Base-by-base conservation (phyloP, 495 filamentous ascomycete genomes). In the Aspergillus leporis region DNA sequence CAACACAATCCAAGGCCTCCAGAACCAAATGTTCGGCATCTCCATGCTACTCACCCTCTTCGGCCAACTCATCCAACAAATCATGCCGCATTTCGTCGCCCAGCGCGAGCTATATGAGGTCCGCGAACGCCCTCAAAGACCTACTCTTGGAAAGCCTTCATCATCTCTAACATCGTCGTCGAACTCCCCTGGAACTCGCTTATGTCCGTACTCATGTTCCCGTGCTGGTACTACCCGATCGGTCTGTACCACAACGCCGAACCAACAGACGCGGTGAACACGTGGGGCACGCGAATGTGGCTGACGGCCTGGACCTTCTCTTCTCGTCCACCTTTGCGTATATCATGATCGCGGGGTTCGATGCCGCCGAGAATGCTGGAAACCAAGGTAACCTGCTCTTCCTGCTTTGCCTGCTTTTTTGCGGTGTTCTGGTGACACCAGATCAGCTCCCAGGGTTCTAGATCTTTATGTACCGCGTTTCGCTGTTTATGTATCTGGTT, bases 1-100 rank as follows among this genome's bases (percentile, higher is more conserved):
- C 38, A 88, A 85, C 69, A 79, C 81, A 1, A 74, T 85, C 9
- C 88, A 93, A 67, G 91, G 90, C 34, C 81, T 93, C 4, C 89
- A 92, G 65, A 93, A 93, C 64, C 88, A 91, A 66, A 86, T 92
- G 71, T 93, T 93, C 64, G 75, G 84, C 63, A 85, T 94, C 71
- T 93, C 94, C 78, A 83, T 91, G 75, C 73, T 96, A 14, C 71
- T 90, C 47, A 90, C 83, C 9, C 80, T 94, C 47, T 88, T 92
- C 67, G 82, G 83, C 58, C 83, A 88, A 59, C 76, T 92, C 18
- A 81, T 86, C 13, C 81, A 90, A 61, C 90, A 93, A 60, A 75
- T 88, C 18, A 85, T 90, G 67, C 88, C 89, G 0, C 76, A 82
- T n/a, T 92, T 87, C 65, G 70, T 89, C 47, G 68, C 72, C 3